Evolutionary conservation across 352 stramenopile species (phyloP).

Genomic region (Phytophthora litchii): DNA sequence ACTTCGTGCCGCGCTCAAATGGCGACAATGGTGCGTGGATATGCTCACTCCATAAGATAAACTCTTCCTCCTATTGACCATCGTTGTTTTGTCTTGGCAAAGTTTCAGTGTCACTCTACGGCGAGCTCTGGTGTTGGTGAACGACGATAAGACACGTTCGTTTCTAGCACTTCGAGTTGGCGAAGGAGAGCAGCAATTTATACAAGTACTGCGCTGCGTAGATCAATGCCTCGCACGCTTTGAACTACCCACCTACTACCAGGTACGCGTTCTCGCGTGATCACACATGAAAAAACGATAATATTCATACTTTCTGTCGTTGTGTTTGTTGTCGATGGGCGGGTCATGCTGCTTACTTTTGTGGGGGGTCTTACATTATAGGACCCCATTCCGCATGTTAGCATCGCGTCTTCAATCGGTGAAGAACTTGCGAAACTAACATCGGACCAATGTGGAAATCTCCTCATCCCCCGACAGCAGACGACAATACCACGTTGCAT

Average conservation of each 20-base stretch:
- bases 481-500: constrained; percentile 20
- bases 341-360: constrained; percentile 9
- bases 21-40: constrained; percentile 57
- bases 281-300: constrained; percentile 19
- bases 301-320: constrained; percentile 35
- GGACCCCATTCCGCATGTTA: constrained; percentile 83
- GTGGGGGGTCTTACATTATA: constrained; percentile 28
- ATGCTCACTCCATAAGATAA: not conserved
- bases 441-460: constrained; percentile 40
- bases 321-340: constrained; percentile 55
- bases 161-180: constrained; percentile 68
- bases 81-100: not conserved
- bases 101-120: constrained; percentile 59
- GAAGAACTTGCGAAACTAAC: constrained; percentile 52
- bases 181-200: constrained; percentile 39
- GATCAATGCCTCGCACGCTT: constrained; percentile 67
- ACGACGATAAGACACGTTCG: constrained; percentile 77
- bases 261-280: constrained; percentile 38
- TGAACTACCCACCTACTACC: constrained; percentile 60
- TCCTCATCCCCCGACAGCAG: constrained; percentile 26
- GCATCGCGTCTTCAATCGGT: constrained; percentile 70
- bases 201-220: constrained; percentile 56
- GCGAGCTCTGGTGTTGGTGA: constrained; percentile 54
- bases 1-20: constrained; percentile 71
- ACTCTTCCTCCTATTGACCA: constrained; percentile 1